These are phyloP conservation scores for Boletus rubescentipes DNA, from an alignment of 768 basidiomycete genomes.

Conservation along the genomic window DNA sequence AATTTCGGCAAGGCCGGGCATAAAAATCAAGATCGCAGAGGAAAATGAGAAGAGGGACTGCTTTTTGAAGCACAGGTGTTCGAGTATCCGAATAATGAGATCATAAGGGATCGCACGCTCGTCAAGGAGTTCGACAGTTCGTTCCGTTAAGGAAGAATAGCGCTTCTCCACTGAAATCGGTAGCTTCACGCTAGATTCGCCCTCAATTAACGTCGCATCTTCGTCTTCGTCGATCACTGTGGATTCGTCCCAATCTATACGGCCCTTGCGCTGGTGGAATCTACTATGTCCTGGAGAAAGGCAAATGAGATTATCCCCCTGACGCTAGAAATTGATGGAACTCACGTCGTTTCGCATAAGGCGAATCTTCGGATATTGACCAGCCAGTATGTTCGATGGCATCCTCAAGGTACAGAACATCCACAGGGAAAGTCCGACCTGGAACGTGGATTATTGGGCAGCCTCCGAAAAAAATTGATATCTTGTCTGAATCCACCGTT, in stretches of 20 bases:
- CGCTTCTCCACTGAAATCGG: constrained; percentile 66
- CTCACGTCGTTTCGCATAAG: constrained; percentile 73
- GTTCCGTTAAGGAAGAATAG: constrained; percentile 73
- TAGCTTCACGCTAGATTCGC: constrained; percentile 10
- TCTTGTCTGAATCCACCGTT: constrained; percentile 88
- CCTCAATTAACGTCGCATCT: constrained; percentile 44
- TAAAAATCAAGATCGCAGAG: constrained; percentile 82
- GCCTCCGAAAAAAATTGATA: constrained; percentile 84
- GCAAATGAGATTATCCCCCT: not conserved
- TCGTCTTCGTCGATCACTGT: constrained; percentile 59
- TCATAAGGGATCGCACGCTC: constrained; percentile 91
- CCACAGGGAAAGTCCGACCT: constrained; percentile 93
- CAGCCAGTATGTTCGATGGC: constrained; percentile 80
- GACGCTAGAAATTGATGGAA: constrained; percentile 3
- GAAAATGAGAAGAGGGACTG: constrained; percentile 54
- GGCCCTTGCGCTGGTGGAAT: constrained; percentile 58
- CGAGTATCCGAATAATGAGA: constrained; percentile 79
- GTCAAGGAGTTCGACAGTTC: constrained; percentile 83
- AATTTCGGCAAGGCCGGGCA: constrained; percentile 95
- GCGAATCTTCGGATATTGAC: constrained; percentile 77
- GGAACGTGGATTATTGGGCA: constrained; percentile 86
- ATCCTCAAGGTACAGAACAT: constrained; percentile 84
- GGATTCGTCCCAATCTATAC: constrained; percentile 82
- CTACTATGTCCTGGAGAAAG: constrained; percentile 54
- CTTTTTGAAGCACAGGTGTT: constrained; percentile 77